These are phyloP conservation scores for Kazachstania viticola DNA, from an alignment of 805 yeast species.

Conservation along the genomic window DNA sequence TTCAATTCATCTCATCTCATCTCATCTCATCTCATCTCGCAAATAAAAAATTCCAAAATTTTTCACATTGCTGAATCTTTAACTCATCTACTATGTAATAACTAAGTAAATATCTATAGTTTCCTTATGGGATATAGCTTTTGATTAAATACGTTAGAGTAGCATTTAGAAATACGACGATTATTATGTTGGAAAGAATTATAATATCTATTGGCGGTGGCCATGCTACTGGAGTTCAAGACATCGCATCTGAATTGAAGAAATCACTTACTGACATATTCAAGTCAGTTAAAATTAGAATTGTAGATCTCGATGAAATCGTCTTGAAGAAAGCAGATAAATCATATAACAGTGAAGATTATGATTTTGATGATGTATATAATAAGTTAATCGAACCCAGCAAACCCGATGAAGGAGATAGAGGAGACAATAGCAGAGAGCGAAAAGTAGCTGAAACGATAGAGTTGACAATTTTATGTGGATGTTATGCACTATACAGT, in stretches of 20 bases:
- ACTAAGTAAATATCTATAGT: too few species aligned
- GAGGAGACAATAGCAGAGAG: neutral
- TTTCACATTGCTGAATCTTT: too few species aligned
- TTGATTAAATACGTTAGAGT: too few species aligned
- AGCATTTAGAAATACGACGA: neutral
- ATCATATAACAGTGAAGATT: constrained; percentile 17
- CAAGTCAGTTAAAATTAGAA: constrained; percentile 16
- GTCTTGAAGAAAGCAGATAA: constrained; percentile 6
- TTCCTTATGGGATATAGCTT: too few species aligned
- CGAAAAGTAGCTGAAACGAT: too few species aligned
- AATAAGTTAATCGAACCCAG: constrained; percentile 7
- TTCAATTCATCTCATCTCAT: too few species aligned
- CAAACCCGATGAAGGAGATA: constrained; percentile 8
- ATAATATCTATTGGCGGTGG: constrained; percentile 24
- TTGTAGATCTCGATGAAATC: constrained; percentile 33
- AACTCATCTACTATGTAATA: too few species aligned
- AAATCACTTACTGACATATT: constrained; percentile 19
- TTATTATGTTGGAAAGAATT: neutral
- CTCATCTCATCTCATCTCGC: too few species aligned
- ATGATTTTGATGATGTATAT: constrained; percentile 25
- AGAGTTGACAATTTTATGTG: constrained; percentile 46
- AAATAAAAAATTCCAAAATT: too few species aligned
- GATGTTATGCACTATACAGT: constrained; percentile 71
- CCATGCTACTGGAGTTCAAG: constrained; percentile 21
- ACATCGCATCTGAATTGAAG: constrained; percentile 29